Evolutionary conservation across 176 grass and related monocot species (phyloP), one percentile per base, ranked within the genome.

Genomic region (Triticum urartu): DNA sequence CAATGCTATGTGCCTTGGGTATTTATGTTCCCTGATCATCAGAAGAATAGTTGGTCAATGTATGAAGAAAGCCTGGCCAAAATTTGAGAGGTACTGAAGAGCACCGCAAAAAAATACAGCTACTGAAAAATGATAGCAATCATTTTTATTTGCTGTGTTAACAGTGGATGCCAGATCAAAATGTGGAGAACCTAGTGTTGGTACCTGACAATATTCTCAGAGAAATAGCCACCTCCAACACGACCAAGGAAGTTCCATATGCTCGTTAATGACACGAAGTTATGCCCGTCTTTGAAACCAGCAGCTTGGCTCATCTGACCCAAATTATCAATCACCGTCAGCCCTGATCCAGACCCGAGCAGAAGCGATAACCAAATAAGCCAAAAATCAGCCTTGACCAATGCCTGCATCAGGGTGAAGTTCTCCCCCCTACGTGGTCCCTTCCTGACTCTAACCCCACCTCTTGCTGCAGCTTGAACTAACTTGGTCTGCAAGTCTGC

Each of bases 181-280:
- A 39, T 61, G 21, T 25, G 15, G 56, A 73, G 79, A 45, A 11
- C 22, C 63, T 15, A 34, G 80, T 83, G 68, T 75, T 58, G 7
- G 20, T 86, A 98, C 95, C 95, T 98, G 50, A 93, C 95, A 82
- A 98, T 89, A 86, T 87, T 93, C 86, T 98, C 95, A 63, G 95
- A 98, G 45, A 98, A 93, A 79, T 98, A 98, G 34, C 95, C 95
- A 68, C 95, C 91, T 68, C 93, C 95, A 72, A 98, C 84, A 70
- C 93, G 89, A 21, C 95, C 95, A 68, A 98, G 95, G 81, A 98
- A 95, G 76, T 98, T 98, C 95, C 95, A 98, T 75, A 95, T 98
- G 83, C 93, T 98, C 11, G 81, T 95, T 83, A 98, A 81, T 30
- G 95, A 98, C 26, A 95, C 95, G 9, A 98, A 98, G 71, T 90